Percentiles rank a stretch among this genome's conserved stretches.
These are phyloP conservation scores for Cronartium quercuum DNA, from an alignment of 1,284 basidiomycete species.

Conservation along the genomic window DNA sequence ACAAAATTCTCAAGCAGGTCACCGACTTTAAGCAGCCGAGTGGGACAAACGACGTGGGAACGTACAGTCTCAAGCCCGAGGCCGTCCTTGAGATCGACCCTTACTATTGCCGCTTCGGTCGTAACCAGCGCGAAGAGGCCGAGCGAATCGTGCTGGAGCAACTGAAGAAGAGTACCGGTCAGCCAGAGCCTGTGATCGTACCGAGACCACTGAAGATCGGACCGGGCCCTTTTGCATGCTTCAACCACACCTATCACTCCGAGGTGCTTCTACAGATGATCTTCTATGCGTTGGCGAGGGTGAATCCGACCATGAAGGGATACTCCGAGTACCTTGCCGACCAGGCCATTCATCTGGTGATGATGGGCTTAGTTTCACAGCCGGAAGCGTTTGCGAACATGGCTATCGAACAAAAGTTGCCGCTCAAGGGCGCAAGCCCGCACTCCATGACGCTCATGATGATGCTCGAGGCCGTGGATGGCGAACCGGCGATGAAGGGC, in stretches of 20 bases:
- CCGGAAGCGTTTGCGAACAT: conserved; percentile 60
- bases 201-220: conserved; percentile 64
- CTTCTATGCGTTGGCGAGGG: conserved; percentile 60
- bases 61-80: conserved; percentile 80
- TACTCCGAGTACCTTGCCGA: conserved; percentile 74
- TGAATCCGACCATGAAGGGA: conserved; percentile 53
- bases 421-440: conserved; percentile 32
- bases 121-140: conserved; percentile 92
- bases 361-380: conserved; percentile 71
- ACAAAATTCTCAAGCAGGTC: conserved; percentile 70
- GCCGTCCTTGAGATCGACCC: conserved; percentile 82
- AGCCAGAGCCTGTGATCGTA: conserved; percentile 62
- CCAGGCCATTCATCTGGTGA: conserved; percentile 73
- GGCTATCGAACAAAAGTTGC: conserved; percentile 51
- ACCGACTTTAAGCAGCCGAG: conserved; percentile 78
- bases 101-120: conserved; percentile 91
- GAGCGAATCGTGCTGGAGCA: conserved; percentile 68
- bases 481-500: conserved; percentile 50
- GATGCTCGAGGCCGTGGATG: conserved; percentile 28
- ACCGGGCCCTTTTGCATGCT: conserved; percentile 61
- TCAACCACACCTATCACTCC: conserved; percentile 61
- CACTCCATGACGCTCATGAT: conserved; percentile 31
- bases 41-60: conserved; percentile 67
- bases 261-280: conserved; percentile 66
- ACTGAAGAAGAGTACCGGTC: conserved; percentile 58